Evolutionary conservation across 2,329 filamentous ascomycete species (phyloP).

Genomic region (Venturia pyrina): DNA sequence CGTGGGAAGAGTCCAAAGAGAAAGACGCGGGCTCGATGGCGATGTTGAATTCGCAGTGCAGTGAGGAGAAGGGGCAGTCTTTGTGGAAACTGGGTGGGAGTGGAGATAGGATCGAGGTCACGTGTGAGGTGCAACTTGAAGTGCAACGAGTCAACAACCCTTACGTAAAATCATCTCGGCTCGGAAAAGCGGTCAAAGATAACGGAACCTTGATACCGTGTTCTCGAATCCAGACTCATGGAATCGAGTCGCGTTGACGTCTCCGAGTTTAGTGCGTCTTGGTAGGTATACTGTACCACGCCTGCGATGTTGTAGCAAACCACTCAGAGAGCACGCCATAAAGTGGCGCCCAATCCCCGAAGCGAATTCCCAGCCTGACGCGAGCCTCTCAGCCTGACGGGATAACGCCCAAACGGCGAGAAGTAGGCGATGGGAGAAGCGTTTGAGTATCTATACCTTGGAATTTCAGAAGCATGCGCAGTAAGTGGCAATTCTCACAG

Average conservation of each 20-base stretch:
- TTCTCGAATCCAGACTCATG: neutral
- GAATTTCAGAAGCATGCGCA: neutral
- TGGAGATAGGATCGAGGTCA: neutral
- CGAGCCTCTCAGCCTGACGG: neutral
- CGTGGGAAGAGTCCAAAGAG: neutral
- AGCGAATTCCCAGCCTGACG: neutral
- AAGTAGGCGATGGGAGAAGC: no score
- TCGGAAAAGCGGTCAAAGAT: neutral
- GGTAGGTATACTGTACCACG: neutral
- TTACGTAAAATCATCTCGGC: conserved; percentile 3
- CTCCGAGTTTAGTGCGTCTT: neutral
- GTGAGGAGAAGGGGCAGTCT: neutral
- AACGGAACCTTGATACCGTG: neutral
- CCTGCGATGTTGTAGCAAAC: neutral
- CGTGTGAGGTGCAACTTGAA: neutral
- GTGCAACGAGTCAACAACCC: neutral
- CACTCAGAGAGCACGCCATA: neutral
- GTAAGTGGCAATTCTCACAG: neutral
- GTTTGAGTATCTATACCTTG: no score
- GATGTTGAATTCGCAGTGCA: neutral
- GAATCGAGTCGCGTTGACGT: neutral
- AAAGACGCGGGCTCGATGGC: neutral
- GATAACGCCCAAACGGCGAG: no score
- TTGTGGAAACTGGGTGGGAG: neutral
- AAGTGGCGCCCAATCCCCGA: neutral